Base-by-base conservation (phyloP, 2,329 filamentous ascomycete genomes). In the Fusarium humuli region DNA sequence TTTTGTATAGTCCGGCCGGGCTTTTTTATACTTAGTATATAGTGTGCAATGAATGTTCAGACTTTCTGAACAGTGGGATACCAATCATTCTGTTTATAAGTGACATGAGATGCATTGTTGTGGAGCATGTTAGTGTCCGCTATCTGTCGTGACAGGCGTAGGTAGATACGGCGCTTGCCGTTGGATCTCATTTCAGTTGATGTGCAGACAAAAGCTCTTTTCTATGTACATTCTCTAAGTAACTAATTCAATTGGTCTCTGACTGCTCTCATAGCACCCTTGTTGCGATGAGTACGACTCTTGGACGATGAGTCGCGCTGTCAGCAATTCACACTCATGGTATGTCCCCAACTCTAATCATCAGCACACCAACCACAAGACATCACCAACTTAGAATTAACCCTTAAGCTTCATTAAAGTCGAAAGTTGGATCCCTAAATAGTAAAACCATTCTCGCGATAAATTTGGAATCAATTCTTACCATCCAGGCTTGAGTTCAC, bases 1-100 rank as follows among this genome's bases (percentile, higher is more conserved):
- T 49, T 65, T 63, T 58, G 18, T 53, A 55, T 47, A 58, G 59
- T 56, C 53, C 46, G 48, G 44, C 12, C 23, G 34, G 52, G 41
- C 42, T 29, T 55, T 61, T 29, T 61, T 45, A 52, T 55, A 62
- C 50, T 37, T 49, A 57, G 57, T 71, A 52, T 30, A 54, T 60
- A 66, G 54, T 46, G 61, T 64, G 50, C 45, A 52, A 55, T 68
- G 12, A 18, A 65, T 9, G 25, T 23, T 23, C 13, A 18, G 57
- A 60, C 42, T 44, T 58, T 49, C 52, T 45, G 29, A n/a, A 32
- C 22, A n/a, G 23, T 47, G 37, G 11, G 22, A 30, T 46, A 32
- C 13, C 12, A 3, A 18, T 37, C 14, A 6, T 8, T 13, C n/a
- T 22, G 6, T 12, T 27, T 1, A 23, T 12, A 1, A 3, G 12